Evolutionary conservation across 495 filamentous ascomycete genomes (phyloP).

Genomic region (Penicillium tannophilum): DNA sequence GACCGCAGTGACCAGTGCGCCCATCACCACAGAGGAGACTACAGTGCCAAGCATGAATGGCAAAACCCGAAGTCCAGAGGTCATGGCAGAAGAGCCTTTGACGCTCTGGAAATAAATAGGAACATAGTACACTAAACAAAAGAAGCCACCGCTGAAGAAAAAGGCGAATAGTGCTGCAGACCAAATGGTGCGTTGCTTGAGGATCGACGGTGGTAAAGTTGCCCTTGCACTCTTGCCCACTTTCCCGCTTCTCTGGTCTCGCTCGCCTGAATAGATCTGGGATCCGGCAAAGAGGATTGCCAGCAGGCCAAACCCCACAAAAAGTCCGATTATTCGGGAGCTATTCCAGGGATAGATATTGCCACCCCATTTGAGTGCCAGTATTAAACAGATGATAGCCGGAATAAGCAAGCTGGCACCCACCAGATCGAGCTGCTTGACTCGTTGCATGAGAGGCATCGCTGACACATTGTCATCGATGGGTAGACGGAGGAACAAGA

Average conservation of each 20-base stretch:
- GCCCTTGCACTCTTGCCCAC: slow-evolving; percentile 7
- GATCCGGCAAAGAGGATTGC: slow-evolving; percentile 34
- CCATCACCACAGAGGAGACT: slow-evolving; percentile 37
- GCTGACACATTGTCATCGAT: neutral
- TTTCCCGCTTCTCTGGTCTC: slow-evolving; percentile 13
- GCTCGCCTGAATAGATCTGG: slow-evolving; percentile 19
- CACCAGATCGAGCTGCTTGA: slow-evolving; percentile 4
- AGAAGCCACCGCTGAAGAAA: slow-evolving; percentile 49
- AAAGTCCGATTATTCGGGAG: slow-evolving; percentile 36
- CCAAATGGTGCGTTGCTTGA: slow-evolving; percentile 50
- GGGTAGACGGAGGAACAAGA: slow-evolving; percentile 37
- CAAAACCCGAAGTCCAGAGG: slow-evolving; percentile 55
- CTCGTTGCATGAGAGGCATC: neutral
- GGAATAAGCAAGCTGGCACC: slow-evolving; percentile 41
- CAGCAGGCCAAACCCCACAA: slow-evolving; percentile 37
- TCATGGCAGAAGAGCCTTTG: slow-evolving; percentile 60
- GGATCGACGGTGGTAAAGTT: slow-evolving; percentile 33
- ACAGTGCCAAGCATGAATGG: slow-evolving; percentile 42
- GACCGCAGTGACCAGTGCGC: slow-evolving; percentile 55
- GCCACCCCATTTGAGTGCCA: slow-evolving; percentile 49
- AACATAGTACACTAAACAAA: slow-evolving; percentile 48
- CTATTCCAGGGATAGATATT: slow-evolving; percentile 38
- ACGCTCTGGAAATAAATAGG: slow-evolving; percentile 58
- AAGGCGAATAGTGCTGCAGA: slow-evolving; percentile 53
- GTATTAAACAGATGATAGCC: slow-evolving; percentile 39